Base-by-base conservation (phyloP, 257 asterid genomes). In the Fraxinus cuspidata region DNA sequence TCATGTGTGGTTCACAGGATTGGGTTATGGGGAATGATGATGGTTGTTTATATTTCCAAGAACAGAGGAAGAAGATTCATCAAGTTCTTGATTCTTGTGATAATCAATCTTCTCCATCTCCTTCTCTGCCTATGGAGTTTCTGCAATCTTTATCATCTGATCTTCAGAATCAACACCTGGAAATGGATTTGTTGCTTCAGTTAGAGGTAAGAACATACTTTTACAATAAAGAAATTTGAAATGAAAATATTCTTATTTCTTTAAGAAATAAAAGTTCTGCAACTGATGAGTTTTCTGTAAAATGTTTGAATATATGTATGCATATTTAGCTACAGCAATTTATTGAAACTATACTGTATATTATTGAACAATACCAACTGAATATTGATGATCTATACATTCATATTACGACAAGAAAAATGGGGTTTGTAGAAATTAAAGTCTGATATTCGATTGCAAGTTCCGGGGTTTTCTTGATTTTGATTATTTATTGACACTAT, bases 121-220 rank as follows among this genome's bases (percentile, higher is more conserved):
- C 84, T 23, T 66, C 80, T 32, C 80, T 76, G 67, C 80, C 87
- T 37, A 74, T 74, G 66, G 84, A 88, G 69, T 47, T 76, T 12
- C 18, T 49, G 38, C 90, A 81, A 7, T 77, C 78, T 68, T 72
- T 87, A 79, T 72, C 76, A 4, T 81, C 83, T 44, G 88, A 86
- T 4, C 76, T 89, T 60, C 85, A 85, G 28, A 87, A 81, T 9
- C 96, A 86, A 70, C 74, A 78, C 64, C 38, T 75, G 58, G 92
- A 92, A 73, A 84, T 90, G 74, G 90, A 89, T 63, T 80, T 78
- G 80, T 81, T 87, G 32, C 77, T 89, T 70, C 92, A 83, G 60
- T 74, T 81, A 28, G 84, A 90, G 97, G 97, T 90, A 72, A 77
- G 44, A 32, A 51, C 9, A 3, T 15, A 47, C 21, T 47, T 47